A percentile compares a stretch with the other conserved stretches of the same genome.
Conservation (phyloP, 1,284 basidiomycete genomes). For the Apiotrichum porosum region DNA sequence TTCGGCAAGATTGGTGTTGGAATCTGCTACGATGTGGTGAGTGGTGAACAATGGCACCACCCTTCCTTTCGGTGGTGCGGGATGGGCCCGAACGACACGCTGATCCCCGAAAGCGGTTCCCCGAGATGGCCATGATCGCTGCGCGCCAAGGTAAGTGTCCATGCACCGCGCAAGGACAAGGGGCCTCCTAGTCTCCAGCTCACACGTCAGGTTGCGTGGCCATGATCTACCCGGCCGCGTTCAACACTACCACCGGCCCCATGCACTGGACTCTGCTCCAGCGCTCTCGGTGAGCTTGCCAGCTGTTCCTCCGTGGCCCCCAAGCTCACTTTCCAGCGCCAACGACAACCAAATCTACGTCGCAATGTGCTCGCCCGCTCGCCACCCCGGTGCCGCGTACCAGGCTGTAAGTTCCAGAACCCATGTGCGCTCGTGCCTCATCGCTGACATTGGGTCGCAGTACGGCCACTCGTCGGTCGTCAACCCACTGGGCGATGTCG, state of each 20-base stretch:
- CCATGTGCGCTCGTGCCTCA: not conserved
- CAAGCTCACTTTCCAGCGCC: conserved; percentile 56
- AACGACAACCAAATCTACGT: conserved; percentile 95
- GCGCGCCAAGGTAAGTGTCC: conserved; percentile 66
- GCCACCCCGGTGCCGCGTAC: conserved; percentile 73
- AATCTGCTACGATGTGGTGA: conserved; percentile 53
- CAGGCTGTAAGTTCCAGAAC: conserved; percentile 65
- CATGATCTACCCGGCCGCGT: conserved; percentile 74
- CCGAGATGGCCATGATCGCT: conserved; percentile 87
- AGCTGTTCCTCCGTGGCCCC: not conserved
- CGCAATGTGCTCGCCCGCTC: conserved; percentile 91
- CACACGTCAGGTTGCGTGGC: conserved; percentile 66
- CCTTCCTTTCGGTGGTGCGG: no score
- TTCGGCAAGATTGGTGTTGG: conserved; percentile 50
- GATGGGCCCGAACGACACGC: no score
- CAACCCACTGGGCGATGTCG: conserved; percentile 78
- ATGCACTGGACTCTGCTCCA: conserved; percentile 94
- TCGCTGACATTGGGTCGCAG: conserved; percentile 46
- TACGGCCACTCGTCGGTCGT: conserved; percentile 88
- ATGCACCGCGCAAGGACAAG: not conserved
- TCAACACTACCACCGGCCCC: conserved; percentile 78
- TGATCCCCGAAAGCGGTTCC: conserved; percentile 61
- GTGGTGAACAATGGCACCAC: no score
- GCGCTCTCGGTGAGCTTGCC: conserved; percentile 67
- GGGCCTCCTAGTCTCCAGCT: not conserved